Conservation (phyloP, 257 asterid species). For the Mentha longifolia region DNA sequence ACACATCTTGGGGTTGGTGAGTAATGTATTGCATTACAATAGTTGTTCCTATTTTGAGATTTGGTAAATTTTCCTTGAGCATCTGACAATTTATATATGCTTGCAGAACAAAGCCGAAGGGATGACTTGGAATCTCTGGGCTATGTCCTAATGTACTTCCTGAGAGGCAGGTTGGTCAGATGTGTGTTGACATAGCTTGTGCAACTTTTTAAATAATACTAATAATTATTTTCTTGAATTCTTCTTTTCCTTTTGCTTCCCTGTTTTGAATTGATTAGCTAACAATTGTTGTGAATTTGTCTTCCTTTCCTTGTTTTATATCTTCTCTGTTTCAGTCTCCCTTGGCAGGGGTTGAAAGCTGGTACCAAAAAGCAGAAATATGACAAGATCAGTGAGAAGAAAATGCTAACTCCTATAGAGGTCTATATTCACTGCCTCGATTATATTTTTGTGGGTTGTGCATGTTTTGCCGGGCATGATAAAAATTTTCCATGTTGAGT, state of each 20-base stretch:
- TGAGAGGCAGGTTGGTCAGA: constrained; percentile 93
- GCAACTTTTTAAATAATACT: background rate
- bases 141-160: constrained; percentile 94
- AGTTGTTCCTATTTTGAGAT: constrained; percentile 5
- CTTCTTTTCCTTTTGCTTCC: constrained; percentile 17
- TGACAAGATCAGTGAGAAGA: constrained; percentile 95
- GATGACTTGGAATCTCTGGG: constrained; percentile 99
- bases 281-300: background rate
- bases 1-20: constrained; percentile 94
- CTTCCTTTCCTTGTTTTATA: constrained; percentile 9
- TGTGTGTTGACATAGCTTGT: constrained; percentile 18
- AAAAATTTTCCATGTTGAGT: constrained; percentile 9
- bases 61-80: background rate
- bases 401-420: constrained; percentile 92
- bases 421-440: constrained; percentile 42
- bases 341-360: constrained; percentile 98
- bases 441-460: constrained; percentile 25
- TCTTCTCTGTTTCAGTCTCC: constrained; percentile 62
- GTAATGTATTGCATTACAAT: constrained; percentile 35
- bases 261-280: constrained; percentile 13
- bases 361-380: constrained; percentile 96
- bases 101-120: constrained; percentile 94
- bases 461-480: constrained; percentile 22
- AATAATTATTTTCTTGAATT: background rate
- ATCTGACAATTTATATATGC: constrained; percentile 26